A percentile compares a stretch with the other conserved stretches of the same genome.
These are phyloP conservation scores for Astrothelium macrocarpum DNA, from an alignment of 495 filamentous ascomycete species.

Conservation along the genomic window DNA sequence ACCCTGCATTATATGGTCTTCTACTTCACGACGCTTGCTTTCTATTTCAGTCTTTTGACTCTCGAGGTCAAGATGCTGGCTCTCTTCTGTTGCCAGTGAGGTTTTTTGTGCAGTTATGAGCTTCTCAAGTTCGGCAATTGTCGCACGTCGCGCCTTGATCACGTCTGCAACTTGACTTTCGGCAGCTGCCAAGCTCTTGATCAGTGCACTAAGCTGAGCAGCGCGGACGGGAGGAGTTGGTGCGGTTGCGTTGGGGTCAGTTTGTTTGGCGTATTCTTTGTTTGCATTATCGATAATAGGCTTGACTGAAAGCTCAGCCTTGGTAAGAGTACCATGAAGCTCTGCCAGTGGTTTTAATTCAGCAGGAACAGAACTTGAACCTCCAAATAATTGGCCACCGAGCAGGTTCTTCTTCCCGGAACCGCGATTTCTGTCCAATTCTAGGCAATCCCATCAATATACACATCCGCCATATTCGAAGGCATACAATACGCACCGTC, in stretches of 20 bases:
- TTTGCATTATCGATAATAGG: conserved; percentile 57
- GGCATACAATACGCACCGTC: conserved; percentile 48
- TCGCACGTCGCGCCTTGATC: conserved; percentile 70
- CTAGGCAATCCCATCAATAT: conserved; percentile 33
- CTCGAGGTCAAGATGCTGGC: conserved; percentile 46
- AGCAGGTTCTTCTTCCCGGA: conserved; percentile 54
- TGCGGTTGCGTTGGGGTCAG: conserved; percentile 51
- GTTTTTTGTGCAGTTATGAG: conserved; percentile 65
- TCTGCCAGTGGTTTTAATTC: conserved; percentile 68
- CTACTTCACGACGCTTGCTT: conserved; percentile 70
- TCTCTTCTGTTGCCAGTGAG: conserved; percentile 58
- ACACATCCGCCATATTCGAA: not conserved
- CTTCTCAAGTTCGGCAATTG: conserved; percentile 75
- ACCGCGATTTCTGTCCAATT: conserved; percentile 68
- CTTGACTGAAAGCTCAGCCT: conserved; percentile 52
- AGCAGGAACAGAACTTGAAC: conserved; percentile 49
- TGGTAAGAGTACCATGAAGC: conserved; percentile 61
- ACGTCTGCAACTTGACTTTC: conserved; percentile 83
- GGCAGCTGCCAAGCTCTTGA: conserved; percentile 83
- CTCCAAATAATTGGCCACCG: conserved; percentile 58
- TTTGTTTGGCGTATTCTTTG: conserved; percentile 70
- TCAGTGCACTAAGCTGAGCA: conserved; percentile 73
- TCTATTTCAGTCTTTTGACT: conserved; percentile 59
- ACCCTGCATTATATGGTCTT: conserved; percentile 77
- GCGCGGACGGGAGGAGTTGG: conserved; percentile 84